phyloP scores from a whole-genome alignment of 2,329 filamentous ascomycete species.

The Pestalotiopsis sp. region DNA sequence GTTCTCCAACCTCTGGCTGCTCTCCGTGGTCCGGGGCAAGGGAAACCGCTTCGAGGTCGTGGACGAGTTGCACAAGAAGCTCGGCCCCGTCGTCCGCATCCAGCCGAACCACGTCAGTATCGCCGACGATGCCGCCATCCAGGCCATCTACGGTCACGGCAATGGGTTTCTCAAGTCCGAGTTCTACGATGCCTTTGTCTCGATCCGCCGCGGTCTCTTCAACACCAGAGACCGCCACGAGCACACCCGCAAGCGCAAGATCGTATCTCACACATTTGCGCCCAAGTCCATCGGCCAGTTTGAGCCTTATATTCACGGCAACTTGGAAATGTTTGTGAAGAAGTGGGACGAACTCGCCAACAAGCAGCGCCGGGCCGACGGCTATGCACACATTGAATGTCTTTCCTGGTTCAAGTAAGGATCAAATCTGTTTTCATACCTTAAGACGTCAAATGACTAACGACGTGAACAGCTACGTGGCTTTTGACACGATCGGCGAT shows the following conservation, averaged over 20 bases:
- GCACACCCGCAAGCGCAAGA: constrained; percentile 88
- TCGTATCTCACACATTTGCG: constrained; percentile 84
- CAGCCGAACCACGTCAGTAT: constrained; percentile 84
- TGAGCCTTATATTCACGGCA: constrained; percentile 84
- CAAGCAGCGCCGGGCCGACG: constrained; percentile 45
- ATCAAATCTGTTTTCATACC: constrained; percentile 18
- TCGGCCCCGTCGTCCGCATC: constrained; percentile 80
- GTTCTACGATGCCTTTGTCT: constrained; percentile 92
- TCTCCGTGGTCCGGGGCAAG: constrained; percentile 61
- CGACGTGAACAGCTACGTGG: constrained; percentile 43
- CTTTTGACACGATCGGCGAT: constrained; percentile 56
- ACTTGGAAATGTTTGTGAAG: constrained; percentile 72
- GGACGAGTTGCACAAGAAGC: constrained; percentile 73
- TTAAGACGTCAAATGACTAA: not conserved
- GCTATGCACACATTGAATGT: constrained; percentile 69
- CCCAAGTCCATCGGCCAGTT: constrained; percentile 81
- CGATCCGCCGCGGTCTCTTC: constrained; percentile 83
- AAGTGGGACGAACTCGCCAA: constrained; percentile 70
- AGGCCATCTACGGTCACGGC: constrained; percentile 76
- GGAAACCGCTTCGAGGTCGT: constrained; percentile 68
- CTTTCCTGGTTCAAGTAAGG: constrained; percentile 78
- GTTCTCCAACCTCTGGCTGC: constrained; percentile 81
- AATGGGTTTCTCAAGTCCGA: constrained; percentile 78
- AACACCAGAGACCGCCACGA: constrained; percentile 83
- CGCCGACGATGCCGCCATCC: constrained; percentile 78